A percentile compares a stretch with the other conserved stretches of the same genome.
Evolutionary conservation across 2,329 filamentous ascomycete species (phyloP).

Genomic region (Xylariomycetidae sp.): DNA sequence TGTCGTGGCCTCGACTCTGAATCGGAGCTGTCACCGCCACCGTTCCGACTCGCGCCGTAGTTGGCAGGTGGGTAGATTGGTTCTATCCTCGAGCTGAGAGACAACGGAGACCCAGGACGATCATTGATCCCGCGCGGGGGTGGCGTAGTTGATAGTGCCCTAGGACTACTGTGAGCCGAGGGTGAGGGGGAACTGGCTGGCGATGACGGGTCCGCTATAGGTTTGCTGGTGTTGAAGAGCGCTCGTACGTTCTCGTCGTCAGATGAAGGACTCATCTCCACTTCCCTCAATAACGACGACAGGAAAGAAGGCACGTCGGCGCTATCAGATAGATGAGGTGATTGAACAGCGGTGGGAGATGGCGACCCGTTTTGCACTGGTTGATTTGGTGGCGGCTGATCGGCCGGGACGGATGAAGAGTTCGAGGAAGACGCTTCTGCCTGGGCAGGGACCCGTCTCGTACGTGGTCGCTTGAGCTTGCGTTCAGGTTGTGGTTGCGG

Average conservation of each 20-base stretch:
- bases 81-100: slow-evolving; percentile 66
- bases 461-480: slow-evolving; percentile 82
- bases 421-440: slow-evolving; percentile 41
- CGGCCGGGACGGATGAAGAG: slow-evolving; percentile 5
- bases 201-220: slow-evolving; percentile 45
- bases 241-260: slow-evolving; percentile 50
- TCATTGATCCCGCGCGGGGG: slow-evolving; percentile 58
- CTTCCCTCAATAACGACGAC: slow-evolving; percentile 81
- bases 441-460: slow-evolving; percentile 56
- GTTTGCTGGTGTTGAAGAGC: slow-evolving; percentile 31
- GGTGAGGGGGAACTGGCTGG: slow-evolving; percentile 62
- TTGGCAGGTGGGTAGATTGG: slow-evolving; percentile 71
- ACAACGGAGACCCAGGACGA: slow-evolving; percentile 60
- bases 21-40: slow-evolving; percentile 43
- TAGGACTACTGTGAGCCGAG: slow-evolving; percentile 62
- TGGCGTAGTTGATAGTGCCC: slow-evolving; percentile 64
- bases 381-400: slow-evolving; percentile 11
- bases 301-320: slow-evolving; percentile 68
- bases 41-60: slow-evolving; percentile 56
- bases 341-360: slow-evolving; percentile 7
- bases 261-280: slow-evolving; percentile 61
- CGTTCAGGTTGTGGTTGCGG: slow-evolving; percentile 68
- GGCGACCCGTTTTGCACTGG: slow-evolving; percentile 9
- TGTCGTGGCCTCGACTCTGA: slow-evolving; percentile 35
- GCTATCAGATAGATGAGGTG: slow-evolving; percentile 28